A percentile compares a stretch with the other conserved stretches of the same genome.
phyloP scores from a whole-genome alignment of 78 protist species.

The Cyanophora paradoxa region DNA sequence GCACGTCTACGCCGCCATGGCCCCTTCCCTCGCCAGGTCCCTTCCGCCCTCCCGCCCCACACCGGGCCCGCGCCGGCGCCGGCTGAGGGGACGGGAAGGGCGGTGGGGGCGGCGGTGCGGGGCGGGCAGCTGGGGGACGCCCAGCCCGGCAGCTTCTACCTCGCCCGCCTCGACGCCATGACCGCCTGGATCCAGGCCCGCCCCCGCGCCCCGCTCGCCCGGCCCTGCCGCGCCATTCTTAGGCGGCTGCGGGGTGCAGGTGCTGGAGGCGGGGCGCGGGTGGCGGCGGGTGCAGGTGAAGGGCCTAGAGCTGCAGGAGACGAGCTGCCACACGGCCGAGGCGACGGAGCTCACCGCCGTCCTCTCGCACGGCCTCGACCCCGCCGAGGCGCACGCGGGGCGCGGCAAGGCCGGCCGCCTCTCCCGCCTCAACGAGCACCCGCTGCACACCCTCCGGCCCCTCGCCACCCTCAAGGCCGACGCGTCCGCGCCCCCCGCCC shows the following conservation, averaged over 20 bases:
- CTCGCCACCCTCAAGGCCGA: background rate
- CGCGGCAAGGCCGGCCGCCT: background rate
- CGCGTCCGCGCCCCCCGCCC: background rate
- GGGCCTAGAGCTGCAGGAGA: slow-evolving; percentile 12
- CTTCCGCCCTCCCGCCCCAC: too few species aligned
- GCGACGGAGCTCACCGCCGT: background rate
- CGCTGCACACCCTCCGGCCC: background rate
- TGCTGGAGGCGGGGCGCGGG: slow-evolving; percentile 2
- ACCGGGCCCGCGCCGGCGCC: background rate
- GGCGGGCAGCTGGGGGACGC: background rate
- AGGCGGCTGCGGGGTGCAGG: too few species aligned
- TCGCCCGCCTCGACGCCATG: background rate
- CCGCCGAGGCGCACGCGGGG: background rate
- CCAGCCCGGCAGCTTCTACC: background rate
- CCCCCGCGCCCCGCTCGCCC: too few species aligned
- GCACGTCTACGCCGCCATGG: too few species aligned
- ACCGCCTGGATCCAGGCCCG: too few species aligned
- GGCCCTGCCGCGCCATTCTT: too few species aligned
- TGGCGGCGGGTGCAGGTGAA: background rate
- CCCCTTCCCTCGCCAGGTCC: too few species aligned
- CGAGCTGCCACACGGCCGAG: slow-evolving; percentile 10
- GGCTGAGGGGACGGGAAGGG: background rate
- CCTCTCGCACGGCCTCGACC: background rate
- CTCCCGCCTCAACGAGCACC: background rate
- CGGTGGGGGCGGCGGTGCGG: background rate